phyloP scores from a whole-genome alignment of 1,284 basidiomycete genomes.

The Marasmius tenuissimus region DNA sequence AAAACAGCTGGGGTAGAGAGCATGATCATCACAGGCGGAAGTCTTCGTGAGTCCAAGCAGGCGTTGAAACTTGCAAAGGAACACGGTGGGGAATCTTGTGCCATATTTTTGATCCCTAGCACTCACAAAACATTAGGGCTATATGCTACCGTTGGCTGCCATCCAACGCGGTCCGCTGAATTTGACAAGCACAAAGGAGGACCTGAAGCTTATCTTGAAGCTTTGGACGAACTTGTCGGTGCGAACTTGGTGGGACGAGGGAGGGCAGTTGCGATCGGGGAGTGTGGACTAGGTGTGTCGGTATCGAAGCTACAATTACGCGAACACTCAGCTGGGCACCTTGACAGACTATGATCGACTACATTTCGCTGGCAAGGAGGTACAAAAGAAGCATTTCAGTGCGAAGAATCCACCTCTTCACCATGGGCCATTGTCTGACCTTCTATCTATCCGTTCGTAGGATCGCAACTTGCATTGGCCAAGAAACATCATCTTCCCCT shows the following conservation, averaged over 20 bases:
- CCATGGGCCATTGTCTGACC: neutral
- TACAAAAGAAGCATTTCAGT: constrained; percentile 74
- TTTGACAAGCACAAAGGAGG: constrained; percentile 67
- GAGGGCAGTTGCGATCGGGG: constrained; percentile 77
- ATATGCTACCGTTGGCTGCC: constrained; percentile 82
- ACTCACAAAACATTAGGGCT: constrained; percentile 42
- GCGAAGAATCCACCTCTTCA: constrained; percentile 16
- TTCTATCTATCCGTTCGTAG: constrained; percentile 25
- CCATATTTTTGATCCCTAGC: no score
- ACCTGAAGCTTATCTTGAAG: constrained; percentile 63
- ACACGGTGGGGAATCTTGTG: constrained; percentile 40
- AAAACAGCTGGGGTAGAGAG: constrained; percentile 64
- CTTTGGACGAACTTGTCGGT: constrained; percentile 58
- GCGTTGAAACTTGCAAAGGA: constrained; percentile 65
- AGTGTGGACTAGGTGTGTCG: constrained; percentile 77
- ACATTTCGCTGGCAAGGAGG: constrained; percentile 64
- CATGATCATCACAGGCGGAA: constrained; percentile 85
- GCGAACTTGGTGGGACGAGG: constrained; percentile 55
- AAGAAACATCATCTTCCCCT: constrained; percentile 76
- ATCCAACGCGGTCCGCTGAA: constrained; percentile 82
- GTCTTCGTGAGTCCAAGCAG: constrained; percentile 62
- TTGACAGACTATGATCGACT: constrained; percentile 80
- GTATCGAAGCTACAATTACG: neutral
- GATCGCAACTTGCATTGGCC: constrained; percentile 67
- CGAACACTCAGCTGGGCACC: no score